These are phyloP conservation scores for Colletotrichum tabaci DNA, from an alignment of 2,329 filamentous ascomycete genomes.

Conservation along the genomic window DNA sequence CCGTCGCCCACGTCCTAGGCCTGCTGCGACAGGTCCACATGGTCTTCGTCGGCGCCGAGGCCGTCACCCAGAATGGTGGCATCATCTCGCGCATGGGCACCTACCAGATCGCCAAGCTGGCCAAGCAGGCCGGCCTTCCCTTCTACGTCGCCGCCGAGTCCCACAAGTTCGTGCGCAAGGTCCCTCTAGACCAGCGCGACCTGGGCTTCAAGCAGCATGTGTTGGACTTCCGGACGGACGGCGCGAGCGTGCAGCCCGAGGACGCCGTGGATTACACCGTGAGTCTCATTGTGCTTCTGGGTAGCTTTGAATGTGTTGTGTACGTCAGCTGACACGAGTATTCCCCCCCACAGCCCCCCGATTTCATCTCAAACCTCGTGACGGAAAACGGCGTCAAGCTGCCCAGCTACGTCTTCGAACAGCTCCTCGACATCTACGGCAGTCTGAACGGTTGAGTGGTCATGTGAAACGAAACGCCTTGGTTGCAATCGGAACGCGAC, in stretches of 20 bases:
- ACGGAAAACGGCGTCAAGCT: slow-evolving; percentile 82
- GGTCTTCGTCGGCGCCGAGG: slow-evolving; percentile 81
- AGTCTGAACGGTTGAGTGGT: slow-evolving; percentile 50
- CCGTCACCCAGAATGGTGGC: slow-evolving; percentile 93
- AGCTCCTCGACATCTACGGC: slow-evolving; percentile 75
- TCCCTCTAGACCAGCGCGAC: slow-evolving; percentile 86
- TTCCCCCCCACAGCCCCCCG: slow-evolving; percentile 66
- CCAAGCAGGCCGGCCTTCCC: slow-evolving; percentile 77
- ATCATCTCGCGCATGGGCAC: slow-evolving; percentile 90
- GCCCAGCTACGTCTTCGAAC: slow-evolving; percentile 78
- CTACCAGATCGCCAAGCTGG: slow-evolving; percentile 88
- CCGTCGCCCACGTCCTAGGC: slow-evolving; percentile 84
- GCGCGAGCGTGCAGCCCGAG: slow-evolving; percentile 59
- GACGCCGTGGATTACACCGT: slow-evolving; percentile 81
- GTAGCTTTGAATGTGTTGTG: not conserved
- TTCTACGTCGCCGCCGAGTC: slow-evolving; percentile 96
- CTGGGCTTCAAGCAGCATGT: slow-evolving; percentile 84
- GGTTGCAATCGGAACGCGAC: not conserved
- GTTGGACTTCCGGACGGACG: slow-evolving; percentile 78
- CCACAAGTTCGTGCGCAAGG: slow-evolving; percentile 95
- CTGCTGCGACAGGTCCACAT: slow-evolving; percentile 71
- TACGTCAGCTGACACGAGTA: slow-evolving; percentile 46
- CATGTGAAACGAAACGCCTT: not conserved
- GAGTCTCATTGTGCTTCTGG: slow-evolving; percentile 47
- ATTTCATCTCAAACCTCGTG: slow-evolving; percentile 79